phyloP scores from a whole-genome alignment of 2,329 filamentous ascomycete genomes.

The Pseudogymnoascus sp. region DNA sequence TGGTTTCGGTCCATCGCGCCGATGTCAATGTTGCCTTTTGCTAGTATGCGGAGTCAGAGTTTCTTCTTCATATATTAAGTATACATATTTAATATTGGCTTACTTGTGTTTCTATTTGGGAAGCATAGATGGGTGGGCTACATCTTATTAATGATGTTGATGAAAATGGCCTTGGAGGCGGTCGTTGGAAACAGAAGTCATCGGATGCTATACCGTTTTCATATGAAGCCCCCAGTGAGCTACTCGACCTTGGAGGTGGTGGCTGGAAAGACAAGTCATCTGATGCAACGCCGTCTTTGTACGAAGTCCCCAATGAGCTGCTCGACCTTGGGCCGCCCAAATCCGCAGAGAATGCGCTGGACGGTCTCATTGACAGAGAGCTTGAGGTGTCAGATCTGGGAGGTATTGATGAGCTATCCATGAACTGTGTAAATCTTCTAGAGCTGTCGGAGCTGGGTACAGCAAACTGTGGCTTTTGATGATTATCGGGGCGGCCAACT shows the following conservation, averaged over 20 bases:
- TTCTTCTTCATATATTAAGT: not conserved
- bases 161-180: conserved; percentile 12
- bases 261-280: conserved; percentile 11
- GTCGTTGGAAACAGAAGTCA: conserved; percentile 12
- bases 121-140: conserved; percentile 12
- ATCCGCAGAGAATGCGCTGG: not conserved
- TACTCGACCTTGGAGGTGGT: not conserved
- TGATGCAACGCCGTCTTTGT: not conserved
- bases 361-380: not conserved
- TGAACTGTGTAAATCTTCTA: not conserved
- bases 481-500: not conserved
- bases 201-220: not conserved
- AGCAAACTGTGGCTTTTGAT: not conserved
- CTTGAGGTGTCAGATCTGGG: not conserved
- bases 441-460: not conserved
- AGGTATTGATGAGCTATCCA: not conserved
- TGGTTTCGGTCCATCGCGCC: not conserved
- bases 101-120: conserved; percentile 18
- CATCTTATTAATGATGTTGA: not conserved
- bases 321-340: not conserved
- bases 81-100: not conserved
- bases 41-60: not conserved
- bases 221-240: not conserved
- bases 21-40: not conserved
- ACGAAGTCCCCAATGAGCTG: not conserved